Conservation (phyloP, 345 rosid species). For the Citrus unshiu region DNA sequence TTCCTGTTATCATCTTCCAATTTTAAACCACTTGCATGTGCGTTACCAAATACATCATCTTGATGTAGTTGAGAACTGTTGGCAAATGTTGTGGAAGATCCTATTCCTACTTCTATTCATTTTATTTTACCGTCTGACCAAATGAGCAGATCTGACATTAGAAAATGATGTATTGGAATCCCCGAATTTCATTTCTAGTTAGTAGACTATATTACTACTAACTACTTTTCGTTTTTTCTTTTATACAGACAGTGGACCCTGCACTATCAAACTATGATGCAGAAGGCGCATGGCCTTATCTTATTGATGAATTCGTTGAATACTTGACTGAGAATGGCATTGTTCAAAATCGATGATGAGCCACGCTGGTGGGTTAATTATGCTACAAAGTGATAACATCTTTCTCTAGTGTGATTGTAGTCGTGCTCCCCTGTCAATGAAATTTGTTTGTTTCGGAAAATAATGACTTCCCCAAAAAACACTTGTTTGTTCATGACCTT, state of each 20-base stretch:
- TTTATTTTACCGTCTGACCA: background rate
- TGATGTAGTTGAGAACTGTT: background rate
- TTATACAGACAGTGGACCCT: constrained; percentile 65
- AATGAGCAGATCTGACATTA: background rate
- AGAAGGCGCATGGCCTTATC: constrained; percentile 99
- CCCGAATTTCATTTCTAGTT: background rate
- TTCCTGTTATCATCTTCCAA: background rate
- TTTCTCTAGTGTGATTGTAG: constrained; percentile 10
- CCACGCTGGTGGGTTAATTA: background rate
- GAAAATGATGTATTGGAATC: background rate
- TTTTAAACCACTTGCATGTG: background rate
- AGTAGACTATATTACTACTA: background rate
- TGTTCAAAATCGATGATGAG: constrained; percentile 28
- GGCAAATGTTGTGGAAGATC: background rate
- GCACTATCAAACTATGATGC: constrained; percentile 71
- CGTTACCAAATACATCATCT: background rate
- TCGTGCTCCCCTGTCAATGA: constrained; percentile 5
- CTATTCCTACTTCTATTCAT: background rate
- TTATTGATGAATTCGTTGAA: constrained; percentile 95
- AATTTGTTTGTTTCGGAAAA: background rate
- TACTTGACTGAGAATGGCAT: constrained; percentile 68
- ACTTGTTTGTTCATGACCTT: background rate
- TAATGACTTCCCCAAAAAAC: background rate
- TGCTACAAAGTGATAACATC: background rate
- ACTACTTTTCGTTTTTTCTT: background rate